phyloP scores from a whole-genome alignment of 2,329 filamentous ascomycete genomes.

The Cladosporium sp. region DNA sequence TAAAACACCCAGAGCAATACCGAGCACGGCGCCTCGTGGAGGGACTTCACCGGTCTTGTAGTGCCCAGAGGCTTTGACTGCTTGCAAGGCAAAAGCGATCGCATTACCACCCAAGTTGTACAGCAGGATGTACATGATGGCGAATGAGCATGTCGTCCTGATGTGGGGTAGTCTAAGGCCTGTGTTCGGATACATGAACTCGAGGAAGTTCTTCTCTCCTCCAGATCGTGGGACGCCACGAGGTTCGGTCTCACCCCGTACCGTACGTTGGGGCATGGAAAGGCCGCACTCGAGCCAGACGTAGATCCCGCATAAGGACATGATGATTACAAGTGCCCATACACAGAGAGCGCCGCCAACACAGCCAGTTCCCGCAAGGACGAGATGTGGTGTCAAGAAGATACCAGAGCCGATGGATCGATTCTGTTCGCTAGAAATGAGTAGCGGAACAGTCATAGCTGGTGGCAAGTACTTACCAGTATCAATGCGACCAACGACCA shows the following conservation, averaged over 20 bases:
- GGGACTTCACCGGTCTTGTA: conserved; percentile 23
- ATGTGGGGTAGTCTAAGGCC: conserved; percentile 38
- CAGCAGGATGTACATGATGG: conserved; percentile 47
- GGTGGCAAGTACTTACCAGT: conserved; percentile 13
- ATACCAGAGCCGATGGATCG: conserved; percentile 34
- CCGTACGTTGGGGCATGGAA: conserved; percentile 45
- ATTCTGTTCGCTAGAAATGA: conserved; percentile 20
- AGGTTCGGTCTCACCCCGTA: conserved; percentile 40
- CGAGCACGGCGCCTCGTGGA: conserved; percentile 42
- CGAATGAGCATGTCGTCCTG: conserved; percentile 47
- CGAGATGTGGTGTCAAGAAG: conserved; percentile 29
- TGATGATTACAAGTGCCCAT: conserved; percentile 44
- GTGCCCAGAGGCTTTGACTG: conserved; percentile 39
- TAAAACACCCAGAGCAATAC: conserved; percentile 53
- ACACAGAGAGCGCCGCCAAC: conserved; percentile 40
- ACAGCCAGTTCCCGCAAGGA: conserved; percentile 29
- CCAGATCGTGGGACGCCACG: conserved; percentile 40
- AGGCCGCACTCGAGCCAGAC: conserved; percentile 50
- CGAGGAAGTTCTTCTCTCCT: conserved; percentile 51
- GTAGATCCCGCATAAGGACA: conserved; percentile 37
- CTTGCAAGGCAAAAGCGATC: conserved; percentile 48
- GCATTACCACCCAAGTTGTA: conserved; percentile 54
- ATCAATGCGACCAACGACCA: conserved; percentile 29
- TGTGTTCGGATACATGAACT: conserved; percentile 47
- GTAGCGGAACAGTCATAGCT: background rate